Percentiles rank a stretch among this genome's conserved stretches.
phyloP scores from a whole-genome alignment of 345 rosid species.

The Populus davidiana region DNA sequence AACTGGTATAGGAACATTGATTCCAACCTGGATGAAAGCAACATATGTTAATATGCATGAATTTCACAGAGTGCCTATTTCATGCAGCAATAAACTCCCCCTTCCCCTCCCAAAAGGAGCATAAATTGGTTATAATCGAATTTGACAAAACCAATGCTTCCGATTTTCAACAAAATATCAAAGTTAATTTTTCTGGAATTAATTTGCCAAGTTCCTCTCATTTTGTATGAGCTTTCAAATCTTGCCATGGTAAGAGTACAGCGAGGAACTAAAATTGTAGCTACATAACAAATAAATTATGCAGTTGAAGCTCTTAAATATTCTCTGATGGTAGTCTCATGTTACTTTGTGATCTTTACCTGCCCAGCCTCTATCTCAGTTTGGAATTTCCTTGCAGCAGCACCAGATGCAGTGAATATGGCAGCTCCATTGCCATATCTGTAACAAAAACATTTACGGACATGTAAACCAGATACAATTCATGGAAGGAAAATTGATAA shows the following conservation, averaged over 20 bases:
- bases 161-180: no score
- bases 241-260: neutral
- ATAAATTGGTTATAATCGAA: neutral
- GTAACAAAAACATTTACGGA: constrained; percentile 10
- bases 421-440: constrained; percentile 98
- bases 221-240: neutral
- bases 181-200: no score
- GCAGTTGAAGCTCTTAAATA: neutral
- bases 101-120: neutral
- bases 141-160: no score
- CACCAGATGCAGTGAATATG: constrained; percentile 85
- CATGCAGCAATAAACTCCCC: neutral
- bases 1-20: constrained; percentile 94
- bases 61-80: neutral
- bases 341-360: constrained; percentile 35
- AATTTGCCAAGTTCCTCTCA: neutral
- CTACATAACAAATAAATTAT: neutral
- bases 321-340: neutral
- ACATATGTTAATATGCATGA: constrained; percentile 8
- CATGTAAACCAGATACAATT: neutral
- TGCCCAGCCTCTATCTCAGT: constrained; percentile 93
- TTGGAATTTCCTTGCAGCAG: constrained; percentile 91
- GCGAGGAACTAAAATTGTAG: neutral
- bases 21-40: constrained; percentile 61
- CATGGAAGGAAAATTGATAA: neutral